Conservation (phyloP, 352 stramenopile genomes). For the Phytopythium montanum region DNA sequence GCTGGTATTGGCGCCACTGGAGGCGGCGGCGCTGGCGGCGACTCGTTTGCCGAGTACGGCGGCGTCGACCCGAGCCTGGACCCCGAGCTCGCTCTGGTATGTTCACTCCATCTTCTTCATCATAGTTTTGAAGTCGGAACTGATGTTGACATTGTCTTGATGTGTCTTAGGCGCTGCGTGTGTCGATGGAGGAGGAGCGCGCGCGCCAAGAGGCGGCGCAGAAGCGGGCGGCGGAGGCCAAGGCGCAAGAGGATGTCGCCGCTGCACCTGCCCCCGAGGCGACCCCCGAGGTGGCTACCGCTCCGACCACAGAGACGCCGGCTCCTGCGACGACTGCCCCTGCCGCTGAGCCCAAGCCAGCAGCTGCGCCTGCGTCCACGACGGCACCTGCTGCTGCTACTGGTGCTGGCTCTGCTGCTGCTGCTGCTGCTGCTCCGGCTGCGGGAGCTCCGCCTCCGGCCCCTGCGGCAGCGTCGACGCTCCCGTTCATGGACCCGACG, state of each 20-base stretch:
- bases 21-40: conserved; percentile 31
- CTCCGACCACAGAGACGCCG: conserved; percentile 49
- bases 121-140: not conserved
- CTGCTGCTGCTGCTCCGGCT: conserved; percentile 9
- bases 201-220: conserved; percentile 93
- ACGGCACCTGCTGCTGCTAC: conserved; percentile 3
- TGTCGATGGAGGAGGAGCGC: conserved; percentile 99
- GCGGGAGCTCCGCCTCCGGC: conserved; percentile 48
- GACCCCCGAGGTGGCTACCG: conserved; percentile 51
- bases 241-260: conserved; percentile 42
- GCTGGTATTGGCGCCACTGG: conserved; percentile 25
- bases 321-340: conserved; percentile 9
- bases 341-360: conserved; percentile 14
- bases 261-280: conserved; percentile 22
- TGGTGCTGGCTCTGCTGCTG: conserved; percentile 5
- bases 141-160: not conserved
- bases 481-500: conserved; percentile 87
- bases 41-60: conserved; percentile 92
- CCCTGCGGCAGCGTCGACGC: conserved; percentile 68
- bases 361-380: conserved; percentile 12
- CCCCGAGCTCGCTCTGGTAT: conserved; percentile 96
- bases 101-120: not conserved
- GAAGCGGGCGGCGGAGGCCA: conserved; percentile 86
- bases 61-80: conserved; percentile 98
- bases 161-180: conserved; percentile 78